Percentiles rank a stretch among this genome's conserved stretches.
phyloP scores from a whole-genome alignment of 805 yeast species.

The Metschnikowia vanudenii region DNA sequence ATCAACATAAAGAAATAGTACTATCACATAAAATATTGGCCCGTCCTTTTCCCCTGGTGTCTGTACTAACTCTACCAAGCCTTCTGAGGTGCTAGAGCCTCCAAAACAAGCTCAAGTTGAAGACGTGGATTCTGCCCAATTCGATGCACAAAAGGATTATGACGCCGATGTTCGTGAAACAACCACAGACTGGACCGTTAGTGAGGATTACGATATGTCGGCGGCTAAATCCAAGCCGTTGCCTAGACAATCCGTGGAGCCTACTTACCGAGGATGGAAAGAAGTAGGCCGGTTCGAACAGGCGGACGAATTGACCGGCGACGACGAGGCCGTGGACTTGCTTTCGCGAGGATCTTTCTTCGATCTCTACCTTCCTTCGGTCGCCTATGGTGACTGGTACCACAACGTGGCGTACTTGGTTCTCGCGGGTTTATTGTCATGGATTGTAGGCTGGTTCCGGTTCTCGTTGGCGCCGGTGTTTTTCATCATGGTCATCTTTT shows the following conservation, averaged over 20 bases:
- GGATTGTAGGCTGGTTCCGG: conserved; percentile 73
- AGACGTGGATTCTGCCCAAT: conserved; percentile 14
- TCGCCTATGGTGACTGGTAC: conserved; percentile 92
- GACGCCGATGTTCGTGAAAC: conserved; percentile 10
- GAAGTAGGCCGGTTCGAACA: conserved; percentile 88
- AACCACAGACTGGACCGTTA: conserved; percentile 28
- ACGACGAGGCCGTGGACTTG: conserved; percentile 73
- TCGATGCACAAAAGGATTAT: conserved; percentile 3
- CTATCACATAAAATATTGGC: too few species aligned
- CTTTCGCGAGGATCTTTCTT: conserved; percentile 67
- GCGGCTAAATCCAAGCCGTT: conserved; percentile 36
- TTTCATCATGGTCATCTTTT: conserved; percentile 58
- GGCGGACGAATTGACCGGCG: conserved; percentile 58
- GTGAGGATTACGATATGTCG: conserved; percentile 39
- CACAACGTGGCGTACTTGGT: conserved; percentile 77
- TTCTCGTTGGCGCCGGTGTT: conserved; percentile 82
- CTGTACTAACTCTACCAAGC: conserved; percentile 26
- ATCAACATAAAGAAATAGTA: too few species aligned
- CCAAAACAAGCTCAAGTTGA: conserved; percentile 27
- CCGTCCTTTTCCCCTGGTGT: too few species aligned
- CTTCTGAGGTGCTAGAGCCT: conserved; percentile 34
- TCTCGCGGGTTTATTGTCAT: conserved; percentile 67
- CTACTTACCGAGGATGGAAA: conserved; percentile 88
- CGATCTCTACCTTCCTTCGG: conserved; percentile 73
- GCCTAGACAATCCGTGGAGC: conserved; percentile 54